phyloP scores from a whole-genome alignment of 495 filamentous ascomycete genomes.

The Aspergillus diversus region DNA sequence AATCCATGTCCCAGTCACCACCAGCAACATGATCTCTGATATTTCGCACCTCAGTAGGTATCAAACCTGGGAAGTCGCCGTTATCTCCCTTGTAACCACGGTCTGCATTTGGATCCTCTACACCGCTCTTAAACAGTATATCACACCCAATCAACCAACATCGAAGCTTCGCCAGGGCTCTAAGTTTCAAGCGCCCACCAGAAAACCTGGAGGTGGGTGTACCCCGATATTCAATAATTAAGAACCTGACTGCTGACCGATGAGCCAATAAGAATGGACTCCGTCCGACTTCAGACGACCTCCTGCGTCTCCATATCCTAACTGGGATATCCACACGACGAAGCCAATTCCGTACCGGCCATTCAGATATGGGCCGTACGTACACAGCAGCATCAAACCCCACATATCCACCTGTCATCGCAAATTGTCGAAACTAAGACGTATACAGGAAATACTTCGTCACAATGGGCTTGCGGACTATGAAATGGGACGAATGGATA shows the following conservation, averaged over 20 bases:
- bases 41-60: conserved; percentile 13
- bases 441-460: conserved; percentile 62
- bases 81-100: conserved; percentile 29
- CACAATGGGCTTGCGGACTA: conserved; percentile 80
- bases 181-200: conserved; percentile 23
- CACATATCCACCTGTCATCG: background rate
- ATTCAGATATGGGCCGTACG: conserved; percentile 76
- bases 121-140: conserved; percentile 32
- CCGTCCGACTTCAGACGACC: conserved; percentile 72
- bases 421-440: background rate
- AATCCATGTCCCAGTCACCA: conserved; percentile 1
- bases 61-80: conserved; percentile 27
- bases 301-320: conserved; percentile 63
- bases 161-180: background rate
- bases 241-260: background rate
- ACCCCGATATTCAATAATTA: background rate
- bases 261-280: conserved; percentile 59
- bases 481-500: conserved; percentile 86
- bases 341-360: conserved; percentile 85
- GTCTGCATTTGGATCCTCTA: conserved; percentile 28
- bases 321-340: conserved; percentile 72
- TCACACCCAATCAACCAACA: background rate
- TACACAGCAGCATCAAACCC: conserved; percentile 22
- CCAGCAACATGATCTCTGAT: conserved; percentile 16
- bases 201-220: conserved; percentile 40